Percentiles rank a stretch among this genome's conserved stretches.
Evolutionary conservation across 805 yeast genomes (phyloP).

Genomic region (Nakazawaea pomicola): DNA sequence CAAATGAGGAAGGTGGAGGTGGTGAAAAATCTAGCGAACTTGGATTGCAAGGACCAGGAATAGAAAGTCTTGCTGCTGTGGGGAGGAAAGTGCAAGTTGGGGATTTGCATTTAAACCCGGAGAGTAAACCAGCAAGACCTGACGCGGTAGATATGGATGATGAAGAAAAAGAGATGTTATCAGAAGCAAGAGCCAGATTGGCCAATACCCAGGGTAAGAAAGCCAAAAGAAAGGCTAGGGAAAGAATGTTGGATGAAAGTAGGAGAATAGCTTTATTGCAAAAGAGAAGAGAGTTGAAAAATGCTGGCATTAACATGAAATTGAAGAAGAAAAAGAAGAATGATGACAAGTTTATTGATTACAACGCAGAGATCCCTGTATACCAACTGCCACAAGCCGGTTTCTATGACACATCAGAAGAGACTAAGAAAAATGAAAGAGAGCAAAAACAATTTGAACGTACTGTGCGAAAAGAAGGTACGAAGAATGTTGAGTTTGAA

Average conservation of each 20-base stretch:
- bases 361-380: conserved; percentile 77
- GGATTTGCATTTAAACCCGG: conserved; percentile 66
- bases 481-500: conserved; percentile 32
- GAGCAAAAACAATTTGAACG: conserved; percentile 38
- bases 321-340: conserved; percentile 49
- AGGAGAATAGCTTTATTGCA: conserved; percentile 71
- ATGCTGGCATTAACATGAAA: conserved; percentile 60
- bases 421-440: conserved; percentile 35
- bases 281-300: conserved; percentile 74
- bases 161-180: conserved; percentile 85
- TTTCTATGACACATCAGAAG: conserved; percentile 62
- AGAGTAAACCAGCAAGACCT: conserved; percentile 75
- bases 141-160: conserved; percentile 78
- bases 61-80: conserved; percentile 31
- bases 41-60: conserved; percentile 46
- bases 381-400: conserved; percentile 69
- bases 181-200: conserved; percentile 90
- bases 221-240: conserved; percentile 86
- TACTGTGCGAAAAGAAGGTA: conserved; percentile 39
- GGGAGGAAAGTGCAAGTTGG: conserved; percentile 34
- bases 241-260: conserved; percentile 75
- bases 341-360: conserved; percentile 63
- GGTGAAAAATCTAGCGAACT: conserved; percentile 24
- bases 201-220: conserved; percentile 93
- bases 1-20: conserved; percentile 23